These are phyloP conservation scores for Fraxinus dipetala DNA, from an alignment of 305 asterid species.

Conservation along the genomic window DNA sequence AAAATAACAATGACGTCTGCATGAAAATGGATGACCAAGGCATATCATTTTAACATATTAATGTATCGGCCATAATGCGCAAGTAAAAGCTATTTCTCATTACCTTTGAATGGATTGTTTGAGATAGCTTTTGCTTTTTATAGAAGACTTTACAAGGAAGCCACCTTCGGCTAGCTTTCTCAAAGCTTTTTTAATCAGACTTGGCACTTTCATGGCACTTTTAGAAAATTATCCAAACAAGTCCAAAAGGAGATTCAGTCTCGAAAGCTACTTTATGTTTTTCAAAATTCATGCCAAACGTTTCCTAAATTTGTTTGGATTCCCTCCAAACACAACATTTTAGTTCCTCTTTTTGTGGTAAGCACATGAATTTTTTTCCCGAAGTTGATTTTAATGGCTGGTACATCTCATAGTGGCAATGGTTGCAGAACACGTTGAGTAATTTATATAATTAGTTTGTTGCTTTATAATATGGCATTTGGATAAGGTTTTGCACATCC, in stretches of 20 bases:
- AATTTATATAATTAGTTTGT: neutral
- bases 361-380: neutral
- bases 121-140: neutral
- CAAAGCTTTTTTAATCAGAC: neutral
- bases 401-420: neutral
- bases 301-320: neutral
- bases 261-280: neutral
- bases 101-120: neutral
- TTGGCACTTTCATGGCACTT: neutral
- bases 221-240: neutral
- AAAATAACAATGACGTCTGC: neutral
- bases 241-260: neutral
- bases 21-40: neutral
- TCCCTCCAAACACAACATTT: neutral
- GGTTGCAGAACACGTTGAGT: neutral
- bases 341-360: neutral
- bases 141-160: neutral
- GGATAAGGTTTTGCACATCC: neutral
- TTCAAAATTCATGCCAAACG: neutral
- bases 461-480: neutral
- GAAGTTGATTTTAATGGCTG: neutral
- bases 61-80: neutral
- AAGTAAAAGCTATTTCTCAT: neutral
- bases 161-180: neutral
- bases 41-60: neutral